These are phyloP conservation scores for Salix brachista DNA, from an alignment of 345 rosid species.

Conservation along the genomic window DNA sequence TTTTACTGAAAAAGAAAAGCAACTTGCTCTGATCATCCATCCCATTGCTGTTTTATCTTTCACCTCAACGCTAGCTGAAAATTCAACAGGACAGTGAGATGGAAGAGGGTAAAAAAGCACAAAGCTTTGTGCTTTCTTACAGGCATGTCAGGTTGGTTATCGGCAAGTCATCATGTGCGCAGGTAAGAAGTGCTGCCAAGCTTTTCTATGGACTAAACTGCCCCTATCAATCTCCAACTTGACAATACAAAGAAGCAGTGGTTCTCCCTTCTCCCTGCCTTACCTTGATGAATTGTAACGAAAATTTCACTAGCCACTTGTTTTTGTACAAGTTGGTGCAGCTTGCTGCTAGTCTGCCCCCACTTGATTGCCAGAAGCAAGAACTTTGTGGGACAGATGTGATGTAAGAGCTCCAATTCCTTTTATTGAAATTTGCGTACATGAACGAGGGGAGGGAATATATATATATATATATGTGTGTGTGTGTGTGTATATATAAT, in stretches of 20 bases:
- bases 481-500: too few relatives aligned
- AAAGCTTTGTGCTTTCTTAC: neutral
- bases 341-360: conserved; percentile 1
- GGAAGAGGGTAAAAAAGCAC: neutral
- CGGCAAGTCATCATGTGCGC: neutral
- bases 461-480: too few relatives aligned
- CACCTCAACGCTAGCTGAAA: neutral
- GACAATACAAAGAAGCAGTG: neutral
- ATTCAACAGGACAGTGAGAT: conserved; percentile 4
- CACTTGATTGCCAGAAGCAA: conserved; percentile 6
- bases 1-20: conserved; percentile 31
- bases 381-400: conserved; percentile 19
- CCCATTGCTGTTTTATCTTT: neutral
- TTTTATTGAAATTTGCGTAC: neutral
- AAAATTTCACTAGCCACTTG: neutral
- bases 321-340: neutral
- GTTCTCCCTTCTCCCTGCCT: neutral
- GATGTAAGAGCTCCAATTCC: neutral
- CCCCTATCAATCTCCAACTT: neutral
- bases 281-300: neutral
- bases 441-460: neutral
- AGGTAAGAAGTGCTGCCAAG: neutral
- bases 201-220: neutral
- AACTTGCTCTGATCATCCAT: conserved; percentile 4
- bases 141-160: conserved; percentile 6